Conservation (phyloP, 2,329 filamentous ascomycete species). For the Diaporthe amygdali region DNA sequence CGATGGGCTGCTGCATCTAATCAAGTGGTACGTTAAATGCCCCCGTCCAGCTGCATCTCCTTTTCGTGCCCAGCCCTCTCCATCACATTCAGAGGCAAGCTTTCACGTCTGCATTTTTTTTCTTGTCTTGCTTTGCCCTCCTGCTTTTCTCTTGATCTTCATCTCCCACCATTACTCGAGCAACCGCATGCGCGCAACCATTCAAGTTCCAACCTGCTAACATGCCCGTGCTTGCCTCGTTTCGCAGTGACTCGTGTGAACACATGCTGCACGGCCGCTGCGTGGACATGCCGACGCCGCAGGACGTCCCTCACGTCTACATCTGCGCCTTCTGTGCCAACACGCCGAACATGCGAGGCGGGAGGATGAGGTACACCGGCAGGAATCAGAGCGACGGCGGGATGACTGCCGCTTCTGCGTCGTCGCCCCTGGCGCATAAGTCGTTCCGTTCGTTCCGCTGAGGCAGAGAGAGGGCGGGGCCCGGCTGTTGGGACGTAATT, state of each 20-base stretch:
- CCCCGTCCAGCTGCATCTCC: neutral
- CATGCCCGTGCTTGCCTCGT: neutral
- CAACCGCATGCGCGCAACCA: neutral
- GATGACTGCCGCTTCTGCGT: constrained; percentile 27
- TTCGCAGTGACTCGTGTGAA: constrained; percentile 64
- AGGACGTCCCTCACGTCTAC: constrained; percentile 61
- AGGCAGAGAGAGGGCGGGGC: constrained; percentile 20
- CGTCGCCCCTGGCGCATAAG: constrained; percentile 51
- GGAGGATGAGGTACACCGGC: constrained; percentile 51
- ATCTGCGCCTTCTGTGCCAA: constrained; percentile 69
- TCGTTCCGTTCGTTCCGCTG: constrained; percentile 51
- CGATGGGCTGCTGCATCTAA: constrained; percentile 59
- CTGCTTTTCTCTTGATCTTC: neutral
- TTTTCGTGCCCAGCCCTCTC: neutral
- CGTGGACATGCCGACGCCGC: constrained; percentile 59
- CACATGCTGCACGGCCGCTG: constrained; percentile 70
- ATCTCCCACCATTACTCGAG: neutral
- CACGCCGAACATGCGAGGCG: constrained; percentile 58
- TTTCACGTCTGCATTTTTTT: neutral
- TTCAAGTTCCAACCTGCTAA: constrained; percentile 14
- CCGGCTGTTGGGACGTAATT: neutral
- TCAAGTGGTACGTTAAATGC: constrained; percentile 61
- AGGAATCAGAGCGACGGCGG: constrained; percentile 29
- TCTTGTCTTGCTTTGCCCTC: neutral
- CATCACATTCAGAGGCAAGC: neutral